Evolutionary conservation across 2,329 filamentous ascomycete genomes (phyloP), one percentile per base, ranked within the genome.

Genomic region (Colletotrichum orchidophilum): DNA sequence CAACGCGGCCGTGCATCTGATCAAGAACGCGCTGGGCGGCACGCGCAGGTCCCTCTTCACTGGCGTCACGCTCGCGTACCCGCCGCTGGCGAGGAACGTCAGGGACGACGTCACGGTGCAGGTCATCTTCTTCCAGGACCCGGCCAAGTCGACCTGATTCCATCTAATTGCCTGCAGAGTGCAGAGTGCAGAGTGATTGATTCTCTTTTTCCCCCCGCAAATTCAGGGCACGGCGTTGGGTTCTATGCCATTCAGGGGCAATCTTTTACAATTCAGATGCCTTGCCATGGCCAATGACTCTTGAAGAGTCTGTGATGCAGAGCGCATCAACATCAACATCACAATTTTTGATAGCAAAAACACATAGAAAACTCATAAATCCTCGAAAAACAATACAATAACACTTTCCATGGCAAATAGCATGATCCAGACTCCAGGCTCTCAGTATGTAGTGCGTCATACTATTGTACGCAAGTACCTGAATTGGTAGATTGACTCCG

Each of bases 101-200:
- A 89, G 93, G 74, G 94, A 96, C 76, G 94, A 96, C 78, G 86
- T 96, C 65, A 96, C 94, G 0, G 92, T 96, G 18, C 93, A 96
- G 81, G 93, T 97, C 35, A 92, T 96, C 71, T 96, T 96, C 27
- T 65, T 68, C 61, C 59, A 70, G 8, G 65, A 70, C 15, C 58
- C 64, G 6, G 31, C 58, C 31, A 68, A 68, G 53, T 24, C 29
- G 42, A 13, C 33, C n/a, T 67, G 57, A 71, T 39, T n/a, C 0
- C 2, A n/a, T 3, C 21, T 15, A 18, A 8, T 46, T 46, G 39
- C 6, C 39, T 46, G 18, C 39, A n/a, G 3, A n/a, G 2, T n/a
- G n/a, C n/a, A n/a, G n/a, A n/a, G n/a, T 46, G 39, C 39, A 46
- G 39, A 11, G 8, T 8, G 18, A 46, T 46, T n/a, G 39, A 46